Conservation (phyloP, 169 alveolate species). For the Theileria orientalis region DNA sequence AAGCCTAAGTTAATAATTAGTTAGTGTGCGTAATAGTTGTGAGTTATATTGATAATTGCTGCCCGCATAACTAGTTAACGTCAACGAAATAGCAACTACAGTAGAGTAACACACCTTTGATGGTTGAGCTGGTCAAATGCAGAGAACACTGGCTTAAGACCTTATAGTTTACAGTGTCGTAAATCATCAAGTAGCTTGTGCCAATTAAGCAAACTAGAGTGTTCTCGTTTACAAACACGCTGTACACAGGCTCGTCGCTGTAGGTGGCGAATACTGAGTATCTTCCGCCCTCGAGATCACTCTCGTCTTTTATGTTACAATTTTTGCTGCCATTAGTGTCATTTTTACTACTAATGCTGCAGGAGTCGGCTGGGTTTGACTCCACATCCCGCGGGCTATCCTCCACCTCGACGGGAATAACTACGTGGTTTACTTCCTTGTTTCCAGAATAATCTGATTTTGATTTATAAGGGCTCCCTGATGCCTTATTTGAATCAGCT, state of each 20-base stretch:
- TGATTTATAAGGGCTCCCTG: background rate
- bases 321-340: background rate
- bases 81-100: constrained; percentile 29
- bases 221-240: constrained; percentile 38
- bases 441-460: background rate
- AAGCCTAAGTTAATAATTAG: constrained; percentile 25
- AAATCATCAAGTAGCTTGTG: constrained; percentile 35
- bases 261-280: constrained; percentile 59
- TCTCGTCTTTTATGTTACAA: background rate
- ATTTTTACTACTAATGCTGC: background rate
- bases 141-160: constrained; percentile 13
- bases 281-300: constrained; percentile 43
- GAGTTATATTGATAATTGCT: constrained; percentile 25
- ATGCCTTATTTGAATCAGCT: background rate
- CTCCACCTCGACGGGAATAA: background rate
- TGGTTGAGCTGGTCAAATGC: constrained; percentile 14
- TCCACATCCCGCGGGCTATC: background rate
- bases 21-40: constrained; percentile 35
- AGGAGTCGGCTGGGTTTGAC: background rate
- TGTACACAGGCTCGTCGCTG: constrained; percentile 50
- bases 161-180: constrained; percentile 40
- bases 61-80: constrained; percentile 33
- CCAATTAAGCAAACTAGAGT: constrained; percentile 51
- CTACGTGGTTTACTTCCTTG: background rate
- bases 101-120: constrained; percentile 33